Evolutionary conservation across 164 flowering plant genomes (phyloP).

Genomic region (Sextonia rubra): DNA sequence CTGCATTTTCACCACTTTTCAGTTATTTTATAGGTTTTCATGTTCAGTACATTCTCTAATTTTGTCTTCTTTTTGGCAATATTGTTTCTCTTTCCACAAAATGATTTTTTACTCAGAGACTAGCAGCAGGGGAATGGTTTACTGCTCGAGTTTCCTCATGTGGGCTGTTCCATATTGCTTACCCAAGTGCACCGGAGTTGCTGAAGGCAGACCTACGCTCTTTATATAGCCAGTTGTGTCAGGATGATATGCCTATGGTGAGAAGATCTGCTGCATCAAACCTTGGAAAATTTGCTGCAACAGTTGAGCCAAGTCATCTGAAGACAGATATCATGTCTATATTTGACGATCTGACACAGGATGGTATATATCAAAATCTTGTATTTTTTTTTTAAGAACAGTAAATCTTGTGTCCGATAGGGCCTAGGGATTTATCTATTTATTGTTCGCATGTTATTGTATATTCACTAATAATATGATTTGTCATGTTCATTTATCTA

Average conservation of each 20-base stretch:
- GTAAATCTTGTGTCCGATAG: no score
- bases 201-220: slow-evolving; percentile 69
- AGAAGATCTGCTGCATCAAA: slow-evolving; percentile 95
- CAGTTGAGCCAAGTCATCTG: slow-evolving; percentile 74
- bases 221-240: slow-evolving; percentile 78
- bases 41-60: no score
- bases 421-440: no score
- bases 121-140: slow-evolving; percentile 98
- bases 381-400: no score
- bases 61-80: no score
- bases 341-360: slow-evolving; percentile 89
- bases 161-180: slow-evolving; percentile 92
- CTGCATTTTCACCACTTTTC: no score
- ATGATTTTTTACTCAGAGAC: slow-evolving; percentile 42
- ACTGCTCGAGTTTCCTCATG: slow-evolving; percentile 98
- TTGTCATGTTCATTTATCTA: no score
- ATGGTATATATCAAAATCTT: slow-evolving; percentile 43
- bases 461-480: no score
- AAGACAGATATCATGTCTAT: slow-evolving; percentile 79
- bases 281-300: slow-evolving; percentile 93
- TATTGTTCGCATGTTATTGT: no score
- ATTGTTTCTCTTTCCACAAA: no score
- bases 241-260: slow-evolving; percentile 99
- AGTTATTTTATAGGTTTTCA: no score
- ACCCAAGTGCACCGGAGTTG: slow-evolving; percentile 81